phyloP scores from a whole-genome alignment of 305 asterid genomes.

The Galium porrigens region DNA sequence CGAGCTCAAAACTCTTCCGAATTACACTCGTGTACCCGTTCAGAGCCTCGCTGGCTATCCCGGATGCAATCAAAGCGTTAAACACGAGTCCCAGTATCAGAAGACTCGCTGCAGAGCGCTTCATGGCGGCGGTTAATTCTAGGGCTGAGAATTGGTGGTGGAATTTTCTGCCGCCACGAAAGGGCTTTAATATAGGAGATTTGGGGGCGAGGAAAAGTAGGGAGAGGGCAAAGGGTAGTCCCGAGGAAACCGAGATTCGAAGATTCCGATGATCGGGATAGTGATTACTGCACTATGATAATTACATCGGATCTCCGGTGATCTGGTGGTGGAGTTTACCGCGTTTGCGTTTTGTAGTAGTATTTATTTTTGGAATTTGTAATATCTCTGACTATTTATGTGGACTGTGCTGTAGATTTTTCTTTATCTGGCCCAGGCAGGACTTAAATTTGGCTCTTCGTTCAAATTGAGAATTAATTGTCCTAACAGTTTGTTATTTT shows the following conservation, averaged over 20 bases:
- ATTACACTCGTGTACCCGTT: constrained; percentile 17
- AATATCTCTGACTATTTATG: background rate
- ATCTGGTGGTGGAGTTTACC: constrained; percentile 5
- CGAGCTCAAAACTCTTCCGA: constrained; percentile 19
- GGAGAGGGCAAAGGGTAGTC: constrained; percentile 7
- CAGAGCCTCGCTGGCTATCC: constrained; percentile 22
- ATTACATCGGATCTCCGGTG: constrained; percentile 11
- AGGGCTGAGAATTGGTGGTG: background rate
- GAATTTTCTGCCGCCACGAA: background rate
- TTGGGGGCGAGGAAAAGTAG: constrained; percentile 14
- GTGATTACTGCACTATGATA: background rate
- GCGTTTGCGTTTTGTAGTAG: background rate
- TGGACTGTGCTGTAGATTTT: background rate
- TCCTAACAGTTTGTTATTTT: background rate
- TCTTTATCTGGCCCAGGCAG: background rate
- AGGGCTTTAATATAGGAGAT: constrained; percentile 5
- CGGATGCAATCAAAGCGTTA: constrained; percentile 14
- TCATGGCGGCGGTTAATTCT: constrained; percentile 23
- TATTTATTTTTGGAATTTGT: background rate
- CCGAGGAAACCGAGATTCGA: constrained; percentile 38
- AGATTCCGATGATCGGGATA: constrained; percentile 21
- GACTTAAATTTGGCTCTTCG: background rate
- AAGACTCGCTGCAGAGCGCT: constrained; percentile 17
- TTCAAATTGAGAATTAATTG: background rate
- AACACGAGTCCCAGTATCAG: constrained; percentile 12